These are phyloP conservation scores for Chaetomium cochliodes DNA, from an alignment of 495 filamentous ascomycete genomes.

Conservation along the genomic window DNA sequence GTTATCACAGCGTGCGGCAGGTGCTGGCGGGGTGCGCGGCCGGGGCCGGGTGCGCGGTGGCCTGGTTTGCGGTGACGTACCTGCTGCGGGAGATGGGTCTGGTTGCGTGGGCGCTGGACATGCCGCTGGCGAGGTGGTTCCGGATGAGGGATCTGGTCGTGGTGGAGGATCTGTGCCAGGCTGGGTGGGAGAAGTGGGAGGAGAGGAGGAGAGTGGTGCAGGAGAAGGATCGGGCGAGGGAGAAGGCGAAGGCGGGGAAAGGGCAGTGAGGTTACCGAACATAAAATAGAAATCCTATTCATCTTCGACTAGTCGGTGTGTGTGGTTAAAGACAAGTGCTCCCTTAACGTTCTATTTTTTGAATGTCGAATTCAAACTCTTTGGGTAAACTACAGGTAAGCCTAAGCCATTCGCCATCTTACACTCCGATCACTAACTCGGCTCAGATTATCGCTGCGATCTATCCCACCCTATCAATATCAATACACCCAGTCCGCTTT, in stretches of 20 bases:
- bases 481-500: neutral
- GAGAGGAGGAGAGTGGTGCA: constrained; percentile 18
- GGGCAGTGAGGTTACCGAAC: constrained; percentile 1
- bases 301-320: neutral
- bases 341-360: neutral
- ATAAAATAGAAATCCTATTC: neutral
- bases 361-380: neutral
- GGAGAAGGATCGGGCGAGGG: constrained; percentile 11
- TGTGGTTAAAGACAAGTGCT: constrained; percentile 11
- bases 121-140: constrained; percentile 60
- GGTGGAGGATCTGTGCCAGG: constrained; percentile 84
- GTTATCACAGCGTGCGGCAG: constrained; percentile 87
- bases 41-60: constrained; percentile 66
- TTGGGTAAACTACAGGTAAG: neutral
- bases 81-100: constrained; percentile 57
- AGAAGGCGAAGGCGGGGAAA: constrained; percentile 9
- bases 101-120: constrained; percentile 70
- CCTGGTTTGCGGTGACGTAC: constrained; percentile 75
- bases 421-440: neutral
- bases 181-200: constrained; percentile 93
- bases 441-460: neutral
- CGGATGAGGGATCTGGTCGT: constrained; percentile 81
- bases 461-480: neutral
- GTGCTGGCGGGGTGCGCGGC: constrained; percentile 76
- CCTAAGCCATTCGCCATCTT: neutral